Conservation (phyloP, 2,329 filamentous ascomycete genomes). For the Geosmithia morbida region DNA sequence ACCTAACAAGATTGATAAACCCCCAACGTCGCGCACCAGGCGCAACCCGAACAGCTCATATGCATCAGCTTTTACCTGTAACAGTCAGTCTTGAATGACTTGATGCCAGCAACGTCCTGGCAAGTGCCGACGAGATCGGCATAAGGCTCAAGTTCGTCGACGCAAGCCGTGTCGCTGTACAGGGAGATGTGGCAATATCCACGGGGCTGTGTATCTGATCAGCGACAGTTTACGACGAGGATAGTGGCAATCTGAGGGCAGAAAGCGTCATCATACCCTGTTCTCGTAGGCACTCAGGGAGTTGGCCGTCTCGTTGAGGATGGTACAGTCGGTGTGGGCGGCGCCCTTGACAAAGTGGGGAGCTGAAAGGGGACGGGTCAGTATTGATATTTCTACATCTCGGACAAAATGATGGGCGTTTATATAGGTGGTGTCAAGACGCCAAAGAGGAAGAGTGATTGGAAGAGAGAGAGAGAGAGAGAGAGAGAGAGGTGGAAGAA, state of each 20-base stretch:
- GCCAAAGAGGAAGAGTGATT: neutral
- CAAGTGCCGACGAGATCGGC: neutral
- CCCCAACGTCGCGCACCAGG: too few species aligned
- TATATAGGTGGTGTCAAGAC: neutral
- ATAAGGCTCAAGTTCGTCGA: neutral
- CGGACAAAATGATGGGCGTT: too few species aligned
- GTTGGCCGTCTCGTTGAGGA: constrained; percentile 1
- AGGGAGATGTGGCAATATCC: neutral
- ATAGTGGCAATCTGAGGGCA: neutral
- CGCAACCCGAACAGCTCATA: neutral
- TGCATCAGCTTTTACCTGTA: neutral
- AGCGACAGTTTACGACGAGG: neutral
- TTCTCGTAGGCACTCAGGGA: constrained; percentile 1
- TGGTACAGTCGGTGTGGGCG: neutral
- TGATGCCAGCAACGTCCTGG: neutral
- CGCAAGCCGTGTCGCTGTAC: neutral
- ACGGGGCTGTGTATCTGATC: neutral
- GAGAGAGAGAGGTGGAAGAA: neutral
- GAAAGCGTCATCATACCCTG: neutral
- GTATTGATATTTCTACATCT: neutral
- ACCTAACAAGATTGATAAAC: too few species aligned
- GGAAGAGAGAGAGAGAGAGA: neutral
- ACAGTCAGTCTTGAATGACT: neutral
- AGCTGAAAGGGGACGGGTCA: neutral
- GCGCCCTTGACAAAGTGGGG: constrained; percentile 1